Evolutionary conservation across 129 eudicot genomes (phyloP), one percentile per base, ranked within the genome.

Genomic region (Lonicera japonica): DNA sequence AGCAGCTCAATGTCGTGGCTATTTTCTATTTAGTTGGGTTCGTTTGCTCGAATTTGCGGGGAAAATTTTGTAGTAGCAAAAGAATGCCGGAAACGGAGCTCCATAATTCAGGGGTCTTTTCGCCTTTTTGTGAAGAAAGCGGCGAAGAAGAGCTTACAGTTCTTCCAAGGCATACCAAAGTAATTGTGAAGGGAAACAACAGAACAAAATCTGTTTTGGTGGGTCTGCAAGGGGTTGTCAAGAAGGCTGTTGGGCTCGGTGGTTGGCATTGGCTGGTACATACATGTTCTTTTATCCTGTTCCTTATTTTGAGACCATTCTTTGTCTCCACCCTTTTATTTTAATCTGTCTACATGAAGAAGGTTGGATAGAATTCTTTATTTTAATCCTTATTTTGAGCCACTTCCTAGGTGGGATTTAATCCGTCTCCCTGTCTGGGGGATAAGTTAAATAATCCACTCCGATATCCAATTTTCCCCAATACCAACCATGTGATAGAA

Each of bases 231-330:
- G 97, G 97, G 45, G 95, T 90, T 59, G 97, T 90, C 56, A 90
- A 90, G 95, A 90, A 90, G 80, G 97, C 97, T 74, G 97, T 90
- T 81, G 97, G 97, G 47, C 95, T 90, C 64, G 97, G 97, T 75
- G 97, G 97, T 56, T 91, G 97, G 97, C 97, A 91, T 80, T 91
- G 97, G 97, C 96, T 91, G 97, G 97, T 90, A 90, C 21, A 60
- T 48, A 47, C 39, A 75, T 65, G 10, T 59, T 56, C 43, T 36
- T 71, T 63, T 54, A 25, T 43, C 59, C 46, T 67, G 21, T 54
- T 65, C 19, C 57, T 73, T 72, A 63, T 70, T 76, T 59, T n/a
- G 10, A 0, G 50, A 63, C 5, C 34, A 19, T 60, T 40, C 22
- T 66, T 51, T 47, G 21, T 25, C 46, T 15, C 16, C 19, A 46